Conservation (phyloP, 441 rosid species). For the Omphalea diandra region DNA sequence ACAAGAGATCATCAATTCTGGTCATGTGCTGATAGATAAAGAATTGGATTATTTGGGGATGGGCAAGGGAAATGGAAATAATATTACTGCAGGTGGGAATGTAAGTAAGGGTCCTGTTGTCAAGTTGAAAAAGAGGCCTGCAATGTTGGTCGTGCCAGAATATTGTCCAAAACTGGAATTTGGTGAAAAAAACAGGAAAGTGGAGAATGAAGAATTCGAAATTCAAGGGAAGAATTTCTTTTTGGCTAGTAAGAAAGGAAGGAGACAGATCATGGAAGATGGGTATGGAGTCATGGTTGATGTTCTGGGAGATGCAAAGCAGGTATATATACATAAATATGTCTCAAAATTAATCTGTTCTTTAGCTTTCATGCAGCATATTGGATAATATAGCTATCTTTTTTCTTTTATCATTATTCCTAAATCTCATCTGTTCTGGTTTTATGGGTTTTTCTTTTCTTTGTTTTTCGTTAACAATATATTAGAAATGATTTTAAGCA, state of each 20-base stretch:
- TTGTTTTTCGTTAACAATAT: no score
- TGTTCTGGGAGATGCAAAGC: slow-evolving; percentile 44
- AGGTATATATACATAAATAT: slow-evolving; percentile 36
- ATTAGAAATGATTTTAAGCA: no score
- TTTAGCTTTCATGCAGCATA: no score
- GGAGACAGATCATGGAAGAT: slow-evolving; percentile 48
- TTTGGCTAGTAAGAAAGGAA: slow-evolving; percentile 45
- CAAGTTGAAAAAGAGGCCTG: slow-evolving; percentile 39
- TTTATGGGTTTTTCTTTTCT: not conserved
- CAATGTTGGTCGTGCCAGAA: slow-evolving; percentile 38
- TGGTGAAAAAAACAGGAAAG: slow-evolving; percentile 6
- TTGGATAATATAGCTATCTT: no score
- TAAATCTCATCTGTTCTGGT: no score
- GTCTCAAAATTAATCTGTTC: no score
- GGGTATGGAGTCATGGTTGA: slow-evolving; percentile 34
- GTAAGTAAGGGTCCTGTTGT: not conserved
- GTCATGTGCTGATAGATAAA: not conserved
- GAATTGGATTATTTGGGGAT: not conserved
- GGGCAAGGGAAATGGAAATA: not conserved
- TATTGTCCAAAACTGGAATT: slow-evolving; percentile 22
- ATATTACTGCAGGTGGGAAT: not conserved
- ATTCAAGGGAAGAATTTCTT: slow-evolving; percentile 34
- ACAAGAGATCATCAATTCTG: not conserved
- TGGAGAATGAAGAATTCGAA: slow-evolving; percentile 19
- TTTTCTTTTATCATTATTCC: no score